Evolutionary conservation across 495 filamentous ascomycete genomes (phyloP).

Genomic region (Aspergillus haitiensis): DNA sequence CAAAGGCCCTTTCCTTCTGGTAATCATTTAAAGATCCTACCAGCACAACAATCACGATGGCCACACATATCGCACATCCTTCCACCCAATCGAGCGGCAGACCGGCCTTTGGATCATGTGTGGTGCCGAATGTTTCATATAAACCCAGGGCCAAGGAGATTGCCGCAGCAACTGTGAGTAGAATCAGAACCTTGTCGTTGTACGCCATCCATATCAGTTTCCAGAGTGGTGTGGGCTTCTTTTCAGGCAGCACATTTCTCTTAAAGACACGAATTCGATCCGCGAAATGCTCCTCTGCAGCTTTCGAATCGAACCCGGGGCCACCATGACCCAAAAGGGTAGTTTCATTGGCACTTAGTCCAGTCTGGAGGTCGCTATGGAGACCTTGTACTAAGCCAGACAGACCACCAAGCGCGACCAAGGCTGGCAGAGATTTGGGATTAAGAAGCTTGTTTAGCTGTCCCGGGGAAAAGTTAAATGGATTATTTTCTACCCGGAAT

Average conservation of each 20-base stretch:
- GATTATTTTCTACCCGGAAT: constrained; percentile 17
- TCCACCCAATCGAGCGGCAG: constrained; percentile 64
- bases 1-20: constrained; percentile 63
- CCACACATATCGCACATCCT: constrained; percentile 68
- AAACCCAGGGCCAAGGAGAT: constrained; percentile 72
- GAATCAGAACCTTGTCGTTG: constrained; percentile 70
- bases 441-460: constrained; percentile 25
- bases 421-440: constrained; percentile 14
- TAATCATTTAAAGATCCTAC: constrained; percentile 66
- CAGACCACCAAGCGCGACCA: constrained; percentile 13
- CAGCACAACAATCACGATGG: constrained; percentile 63
- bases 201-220: constrained; percentile 67
- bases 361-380: constrained; percentile 7
- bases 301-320: not conserved
- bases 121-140: constrained; percentile 49
- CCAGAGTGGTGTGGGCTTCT: constrained; percentile 15
- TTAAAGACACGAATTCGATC: constrained; percentile 19
- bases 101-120: constrained; percentile 32
- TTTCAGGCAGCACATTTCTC: constrained; percentile 16
- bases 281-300: not conserved
- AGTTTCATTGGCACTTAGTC: constrained; percentile 4
- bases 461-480: constrained; percentile 21
- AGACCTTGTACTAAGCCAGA: constrained; percentile 9
- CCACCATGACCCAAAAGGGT: not conserved
- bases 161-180: constrained; percentile 67